A percentile compares a stretch with the other conserved stretches of the same genome.
phyloP scores from a whole-genome alignment of 306 rosid genomes.

The Prunus fruticosa region DNA sequence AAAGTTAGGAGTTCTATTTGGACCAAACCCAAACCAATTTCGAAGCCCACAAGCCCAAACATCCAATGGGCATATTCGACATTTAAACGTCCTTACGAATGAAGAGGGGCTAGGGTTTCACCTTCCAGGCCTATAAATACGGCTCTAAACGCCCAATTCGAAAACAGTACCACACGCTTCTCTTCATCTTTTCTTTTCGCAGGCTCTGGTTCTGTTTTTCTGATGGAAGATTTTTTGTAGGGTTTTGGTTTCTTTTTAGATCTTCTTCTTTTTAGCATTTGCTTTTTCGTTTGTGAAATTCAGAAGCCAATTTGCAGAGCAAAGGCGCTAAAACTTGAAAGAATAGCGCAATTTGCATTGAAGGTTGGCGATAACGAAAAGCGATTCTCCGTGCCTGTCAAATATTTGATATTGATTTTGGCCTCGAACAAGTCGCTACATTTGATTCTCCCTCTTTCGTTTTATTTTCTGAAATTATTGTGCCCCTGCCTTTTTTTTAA shows the following conservation, averaged over 20 bases:
- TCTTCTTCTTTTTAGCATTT: no score
- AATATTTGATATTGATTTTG: slow-evolving; percentile 56
- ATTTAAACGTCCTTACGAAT: not conserved
- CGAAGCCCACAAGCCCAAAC: not conserved
- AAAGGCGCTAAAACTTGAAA: slow-evolving; percentile 44
- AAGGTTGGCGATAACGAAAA: slow-evolving; percentile 75
- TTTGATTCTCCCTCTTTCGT: not conserved
- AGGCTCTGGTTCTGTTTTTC: not conserved
- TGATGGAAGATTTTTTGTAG: not conserved
- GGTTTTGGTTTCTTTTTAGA: no score
- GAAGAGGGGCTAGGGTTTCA: not conserved
- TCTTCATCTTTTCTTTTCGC: not conserved
- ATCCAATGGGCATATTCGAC: not conserved
- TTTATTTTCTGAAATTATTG: not conserved
- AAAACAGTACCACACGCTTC: not conserved
- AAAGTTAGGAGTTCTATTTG: no score
- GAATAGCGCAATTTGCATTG: slow-evolving; percentile 81
- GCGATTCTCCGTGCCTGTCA: slow-evolving; percentile 99
- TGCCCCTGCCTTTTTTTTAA: not conserved
- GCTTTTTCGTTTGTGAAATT: no score
- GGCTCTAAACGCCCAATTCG: not conserved
- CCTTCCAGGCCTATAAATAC: not conserved
- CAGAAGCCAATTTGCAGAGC: slow-evolving; percentile 97
- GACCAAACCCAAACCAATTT: not conserved
- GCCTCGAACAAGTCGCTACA: slow-evolving; percentile 99